Percentiles rank a stretch among this genome's conserved stretches.
Conservation (phyloP, 2,329 filamentous ascomycete genomes). For the Scleromitrula shiraiana region DNA sequence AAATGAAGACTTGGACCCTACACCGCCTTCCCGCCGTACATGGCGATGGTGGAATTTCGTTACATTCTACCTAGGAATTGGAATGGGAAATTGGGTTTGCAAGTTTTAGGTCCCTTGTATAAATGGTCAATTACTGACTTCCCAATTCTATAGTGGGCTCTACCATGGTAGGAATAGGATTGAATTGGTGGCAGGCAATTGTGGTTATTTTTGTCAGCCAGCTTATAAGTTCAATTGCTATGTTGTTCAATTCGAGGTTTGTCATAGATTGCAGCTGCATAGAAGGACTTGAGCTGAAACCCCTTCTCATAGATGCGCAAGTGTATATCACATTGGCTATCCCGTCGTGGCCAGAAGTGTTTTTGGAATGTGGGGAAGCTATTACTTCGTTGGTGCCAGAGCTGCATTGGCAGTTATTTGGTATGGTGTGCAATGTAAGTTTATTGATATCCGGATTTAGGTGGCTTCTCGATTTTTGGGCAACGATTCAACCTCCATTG, state of each 20-base stretch:
- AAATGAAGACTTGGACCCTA: conserved; percentile 30
- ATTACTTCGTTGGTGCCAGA: conserved; percentile 34
- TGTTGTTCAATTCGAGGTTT: conserved; percentile 37
- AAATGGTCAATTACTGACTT: neutral
- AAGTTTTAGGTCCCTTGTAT: neutral
- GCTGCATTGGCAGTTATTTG: conserved; percentile 40
- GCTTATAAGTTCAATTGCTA: conserved; percentile 35
- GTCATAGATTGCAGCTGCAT: neutral
- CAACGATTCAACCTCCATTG: neutral
- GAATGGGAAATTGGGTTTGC: conserved; percentile 36
- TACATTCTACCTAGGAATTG: conserved; percentile 34
- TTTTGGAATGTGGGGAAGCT: conserved; percentile 39
- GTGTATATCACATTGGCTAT: conserved; percentile 36
- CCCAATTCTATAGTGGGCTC: conserved; percentile 24
- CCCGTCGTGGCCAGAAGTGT: conserved; percentile 30
- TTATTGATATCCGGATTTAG: conserved; percentile 23
- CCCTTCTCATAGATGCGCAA: conserved; percentile 22
- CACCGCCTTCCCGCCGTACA: conserved; percentile 6
- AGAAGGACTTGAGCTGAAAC: neutral
- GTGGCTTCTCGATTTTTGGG: neutral
- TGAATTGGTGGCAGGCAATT: conserved; percentile 39
- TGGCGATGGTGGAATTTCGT: conserved; percentile 34
- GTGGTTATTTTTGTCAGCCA: conserved; percentile 38
- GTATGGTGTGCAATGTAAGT: conserved; percentile 60
- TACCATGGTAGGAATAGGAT: conserved; percentile 35